Conservation (phyloP, 305 asterid species). For the Caryopteris hybrid region DNA sequence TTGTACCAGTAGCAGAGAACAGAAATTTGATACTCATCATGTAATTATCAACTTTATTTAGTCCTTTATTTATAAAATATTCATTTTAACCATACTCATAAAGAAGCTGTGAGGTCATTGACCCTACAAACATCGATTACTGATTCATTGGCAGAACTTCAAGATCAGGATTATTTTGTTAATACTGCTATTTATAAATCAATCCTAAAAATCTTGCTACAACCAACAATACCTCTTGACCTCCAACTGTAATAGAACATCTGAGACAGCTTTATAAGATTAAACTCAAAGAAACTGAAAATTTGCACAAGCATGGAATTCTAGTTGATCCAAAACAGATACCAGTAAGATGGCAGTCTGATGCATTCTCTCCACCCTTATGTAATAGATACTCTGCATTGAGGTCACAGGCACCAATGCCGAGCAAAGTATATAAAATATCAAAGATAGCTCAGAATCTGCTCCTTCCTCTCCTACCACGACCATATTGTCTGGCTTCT, state of each 20-base stretch:
- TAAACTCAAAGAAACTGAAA: neutral
- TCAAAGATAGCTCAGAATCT: conserved; percentile 31
- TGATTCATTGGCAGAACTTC: neutral
- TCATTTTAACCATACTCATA: no score
- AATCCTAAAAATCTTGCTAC: neutral
- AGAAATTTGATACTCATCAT: neutral
- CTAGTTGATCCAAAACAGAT: neutral
- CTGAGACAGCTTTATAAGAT: neutral
- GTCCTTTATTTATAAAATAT: neutral
- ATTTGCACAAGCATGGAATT: neutral
- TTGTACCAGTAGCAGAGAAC: neutral
- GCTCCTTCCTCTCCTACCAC: conserved; percentile 66
- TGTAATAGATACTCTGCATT: neutral
- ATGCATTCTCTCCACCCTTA: neutral
- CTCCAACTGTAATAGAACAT: neutral
- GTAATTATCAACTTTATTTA: neutral
- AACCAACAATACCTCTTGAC: neutral
- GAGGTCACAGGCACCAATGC: no score
- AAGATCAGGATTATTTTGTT: neutral
- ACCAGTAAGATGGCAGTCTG: neutral
- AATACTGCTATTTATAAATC: neutral
- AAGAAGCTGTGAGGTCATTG: no score
- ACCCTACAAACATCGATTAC: no score
- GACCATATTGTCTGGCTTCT: conserved; percentile 35
- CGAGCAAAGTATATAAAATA: neutral